Percentiles rank a stretch among this genome's conserved stretches.
Conservation (phyloP, 495 filamentous ascomycete genomes). For the Penicillium macrosclerotiorum region DNA sequence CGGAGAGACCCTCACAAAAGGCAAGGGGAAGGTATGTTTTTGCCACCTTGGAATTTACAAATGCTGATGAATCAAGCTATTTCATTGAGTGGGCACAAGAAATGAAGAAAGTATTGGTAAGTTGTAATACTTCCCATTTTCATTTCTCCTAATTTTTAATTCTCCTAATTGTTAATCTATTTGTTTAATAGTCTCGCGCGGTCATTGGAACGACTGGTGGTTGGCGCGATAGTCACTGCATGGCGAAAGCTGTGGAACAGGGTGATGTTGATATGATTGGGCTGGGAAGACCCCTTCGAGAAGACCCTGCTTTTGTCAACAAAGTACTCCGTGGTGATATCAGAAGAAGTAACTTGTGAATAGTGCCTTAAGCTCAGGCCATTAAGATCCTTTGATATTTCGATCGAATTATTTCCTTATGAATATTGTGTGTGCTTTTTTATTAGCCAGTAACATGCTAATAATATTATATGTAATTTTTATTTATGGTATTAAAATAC, state of each 20-base stretch:
- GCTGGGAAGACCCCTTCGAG: constrained; percentile 12
- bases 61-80: constrained; percentile 4
- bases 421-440: too few relatives aligned
- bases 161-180: not conserved
- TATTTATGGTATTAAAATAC: constrained; percentile 15
- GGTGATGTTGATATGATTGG: constrained; percentile 19
- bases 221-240: constrained; percentile 17
- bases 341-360: constrained; percentile 7
- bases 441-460: too few relatives aligned
- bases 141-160: not conserved
- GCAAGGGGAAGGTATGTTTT: constrained; percentile 10
- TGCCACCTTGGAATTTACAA: not conserved
- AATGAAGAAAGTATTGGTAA: constrained; percentile 16
- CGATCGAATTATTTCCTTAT: too few relatives aligned
- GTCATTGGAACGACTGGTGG: constrained; percentile 18
- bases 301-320: constrained; percentile 16
- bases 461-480: too few relatives aligned
- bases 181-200: constrained; percentile 10
- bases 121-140: not conserved
- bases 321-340: constrained; percentile 9
- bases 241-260: constrained; percentile 12
- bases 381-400: too few relatives aligned
- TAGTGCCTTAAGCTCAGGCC: too few relatives aligned
- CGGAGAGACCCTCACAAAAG: constrained; percentile 13
- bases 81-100: constrained; percentile 21